These are phyloP conservation scores for Coniosporium tulheliwenetii DNA, from an alignment of 2,329 filamentous ascomycete genomes.

Conservation along the genomic window DNA sequence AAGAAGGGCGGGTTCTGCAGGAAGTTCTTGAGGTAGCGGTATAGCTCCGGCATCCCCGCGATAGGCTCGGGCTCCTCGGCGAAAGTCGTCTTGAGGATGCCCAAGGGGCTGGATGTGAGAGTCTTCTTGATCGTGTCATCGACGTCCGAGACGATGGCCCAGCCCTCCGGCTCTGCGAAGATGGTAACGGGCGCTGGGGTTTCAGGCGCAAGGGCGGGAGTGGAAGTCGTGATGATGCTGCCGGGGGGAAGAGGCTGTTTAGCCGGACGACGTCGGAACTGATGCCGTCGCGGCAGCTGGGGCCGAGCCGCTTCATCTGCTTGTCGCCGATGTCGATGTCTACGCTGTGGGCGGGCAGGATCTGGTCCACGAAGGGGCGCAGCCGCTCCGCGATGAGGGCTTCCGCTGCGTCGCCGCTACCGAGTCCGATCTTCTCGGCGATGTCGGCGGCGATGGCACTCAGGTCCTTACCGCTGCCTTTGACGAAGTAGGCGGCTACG, in stretches of 20 bases:
- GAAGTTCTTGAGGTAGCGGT: slow-evolving; percentile 44
- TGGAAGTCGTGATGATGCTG: slow-evolving; percentile 13
- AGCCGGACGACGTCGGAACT: slow-evolving; percentile 46
- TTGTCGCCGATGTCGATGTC: slow-evolving; percentile 41
- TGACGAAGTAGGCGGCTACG: slow-evolving; percentile 66
- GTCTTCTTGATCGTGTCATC: slow-evolving; percentile 95
- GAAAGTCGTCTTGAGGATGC: slow-evolving; percentile 75
- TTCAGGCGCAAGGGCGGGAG: slow-evolving; percentile 15
- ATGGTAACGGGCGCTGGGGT: slow-evolving; percentile 49
- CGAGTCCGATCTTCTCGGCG: slow-evolving; percentile 52
- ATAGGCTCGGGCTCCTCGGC: slow-evolving; percentile 57
- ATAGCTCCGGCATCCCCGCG: slow-evolving; percentile 72
- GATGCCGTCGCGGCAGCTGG: slow-evolving; percentile 58
- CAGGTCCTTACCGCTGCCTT: slow-evolving; percentile 50
- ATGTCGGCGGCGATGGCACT: slow-evolving; percentile 56
- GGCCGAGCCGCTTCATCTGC: slow-evolving; percentile 34
- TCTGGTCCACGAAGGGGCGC: slow-evolving; percentile 61
- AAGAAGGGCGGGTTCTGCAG: slow-evolving; percentile 60
- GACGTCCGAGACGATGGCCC: slow-evolving; percentile 76
- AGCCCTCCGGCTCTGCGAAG: slow-evolving; percentile 63
- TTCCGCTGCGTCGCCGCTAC: slow-evolving; percentile 30
- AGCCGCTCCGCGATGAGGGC: slow-evolving; percentile 51
- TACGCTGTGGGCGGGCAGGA: slow-evolving; percentile 54
- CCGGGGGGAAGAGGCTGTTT: slow-evolving; percentile 25
- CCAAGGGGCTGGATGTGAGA: slow-evolving; percentile 60